Conservation (phyloP, 768 basidiomycete genomes). For the Pluteus cervinus region DNA sequence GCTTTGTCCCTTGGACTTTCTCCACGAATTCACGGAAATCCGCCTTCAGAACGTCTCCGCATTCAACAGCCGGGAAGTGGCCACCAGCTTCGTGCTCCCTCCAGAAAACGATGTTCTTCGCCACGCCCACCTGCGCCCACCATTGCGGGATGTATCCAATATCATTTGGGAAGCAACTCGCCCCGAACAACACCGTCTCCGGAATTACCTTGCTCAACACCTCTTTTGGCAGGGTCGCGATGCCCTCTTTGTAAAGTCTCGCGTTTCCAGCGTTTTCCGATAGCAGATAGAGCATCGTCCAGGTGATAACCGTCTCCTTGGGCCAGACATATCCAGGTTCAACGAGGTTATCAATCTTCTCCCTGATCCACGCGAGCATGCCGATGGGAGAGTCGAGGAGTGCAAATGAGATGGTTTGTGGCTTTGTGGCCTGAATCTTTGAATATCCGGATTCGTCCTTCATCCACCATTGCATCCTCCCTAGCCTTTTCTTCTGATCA, state of each 20-base stretch:
- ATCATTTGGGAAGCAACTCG: conserved; percentile 38
- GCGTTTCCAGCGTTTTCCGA: conserved; percentile 27
- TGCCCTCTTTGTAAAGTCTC: conserved; percentile 26
- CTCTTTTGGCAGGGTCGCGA: conserved; percentile 7
- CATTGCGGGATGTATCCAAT: conserved; percentile 24
- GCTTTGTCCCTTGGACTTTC: conserved; percentile 10
- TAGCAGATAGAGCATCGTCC: conserved; percentile 33
- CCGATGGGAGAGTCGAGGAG: conserved; percentile 49
- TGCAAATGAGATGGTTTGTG: conserved; percentile 39
- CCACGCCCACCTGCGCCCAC: conserved; percentile 34
- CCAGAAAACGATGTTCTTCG: conserved; percentile 35
- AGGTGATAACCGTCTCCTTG: conserved; percentile 26
- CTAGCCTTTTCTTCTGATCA: conserved; percentile 23
- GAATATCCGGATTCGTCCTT: conserved; percentile 29
- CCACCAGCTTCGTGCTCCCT: conserved; percentile 35
- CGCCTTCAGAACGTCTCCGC: conserved; percentile 27
- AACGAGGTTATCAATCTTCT: conserved; percentile 25
- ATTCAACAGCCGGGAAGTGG: conserved; percentile 41
- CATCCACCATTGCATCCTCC: conserved; percentile 21
- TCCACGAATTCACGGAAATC: conserved; percentile 28
- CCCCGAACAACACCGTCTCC: conserved; percentile 28
- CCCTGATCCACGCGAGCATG: conserved; percentile 40
- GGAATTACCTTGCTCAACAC: conserved; percentile 16
- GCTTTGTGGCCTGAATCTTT: conserved; percentile 32
- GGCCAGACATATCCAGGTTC: conserved; percentile 22